Conservation (phyloP, 371 early-diverging fungal species). For the Apophysomyces trapeziformis region DNA sequence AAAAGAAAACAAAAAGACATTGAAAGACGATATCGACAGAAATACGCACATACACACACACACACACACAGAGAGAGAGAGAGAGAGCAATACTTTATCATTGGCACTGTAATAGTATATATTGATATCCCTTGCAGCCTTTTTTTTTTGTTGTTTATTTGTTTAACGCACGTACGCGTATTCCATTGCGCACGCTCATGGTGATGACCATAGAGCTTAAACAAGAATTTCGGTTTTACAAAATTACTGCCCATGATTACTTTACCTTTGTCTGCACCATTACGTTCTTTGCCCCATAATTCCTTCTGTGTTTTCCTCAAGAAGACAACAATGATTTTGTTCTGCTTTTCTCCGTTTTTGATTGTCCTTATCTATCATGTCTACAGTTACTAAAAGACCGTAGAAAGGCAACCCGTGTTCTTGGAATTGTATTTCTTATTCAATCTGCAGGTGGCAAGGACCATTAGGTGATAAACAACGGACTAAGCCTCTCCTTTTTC, state of each 20-base stretch:
- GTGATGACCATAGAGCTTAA: not conserved
- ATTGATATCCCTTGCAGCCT: not conserved
- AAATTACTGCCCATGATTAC: not conserved
- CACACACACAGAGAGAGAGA: no score
- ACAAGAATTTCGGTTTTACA: not conserved
- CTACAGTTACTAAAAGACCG: no score
- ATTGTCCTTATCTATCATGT: not conserved
- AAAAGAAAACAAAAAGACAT: constrained; percentile 9
- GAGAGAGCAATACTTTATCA: no score
- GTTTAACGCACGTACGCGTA: constrained; percentile 3
- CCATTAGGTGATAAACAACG: not conserved
- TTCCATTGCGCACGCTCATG: not conserved
- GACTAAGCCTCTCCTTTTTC: not conserved
- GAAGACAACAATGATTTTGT: not conserved
- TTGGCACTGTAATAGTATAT: no score
- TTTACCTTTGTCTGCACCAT: not conserved
- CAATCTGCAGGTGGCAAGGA: constrained; percentile 10
- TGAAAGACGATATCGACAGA: not conserved
- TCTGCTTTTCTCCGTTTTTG: not conserved
- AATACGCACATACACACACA: no score
- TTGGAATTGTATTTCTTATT: not conserved
- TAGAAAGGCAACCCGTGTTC: not conserved
- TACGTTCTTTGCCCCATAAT: no score
- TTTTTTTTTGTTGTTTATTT: no score
- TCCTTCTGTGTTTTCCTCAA: no score